Conservation (phyloP, 345 rosid species). For the Adansonia digitata region DNA sequence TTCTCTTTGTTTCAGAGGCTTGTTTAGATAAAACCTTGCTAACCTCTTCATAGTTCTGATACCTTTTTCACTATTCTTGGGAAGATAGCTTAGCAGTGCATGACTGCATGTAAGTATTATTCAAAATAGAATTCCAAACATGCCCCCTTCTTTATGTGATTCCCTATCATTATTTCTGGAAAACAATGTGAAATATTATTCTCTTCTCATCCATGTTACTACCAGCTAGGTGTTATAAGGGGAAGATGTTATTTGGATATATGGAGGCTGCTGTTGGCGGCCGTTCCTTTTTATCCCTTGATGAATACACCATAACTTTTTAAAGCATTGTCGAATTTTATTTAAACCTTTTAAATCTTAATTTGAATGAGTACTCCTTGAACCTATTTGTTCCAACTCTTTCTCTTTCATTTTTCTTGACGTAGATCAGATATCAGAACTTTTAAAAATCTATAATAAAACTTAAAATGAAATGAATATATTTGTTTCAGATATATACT, state of each 20-base stretch:
- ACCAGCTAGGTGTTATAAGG: conserved; percentile 23
- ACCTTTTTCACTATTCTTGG: conserved; percentile 20
- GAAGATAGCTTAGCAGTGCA: conserved; percentile 17
- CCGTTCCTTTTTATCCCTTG: not conserved
- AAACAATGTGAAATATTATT: conserved; percentile 36
- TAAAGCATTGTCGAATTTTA: not conserved
- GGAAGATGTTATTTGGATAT: conserved; percentile 32
- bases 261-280: not conserved
- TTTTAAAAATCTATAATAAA: too few relatives aligned
- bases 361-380: too few relatives aligned
- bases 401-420: too few relatives aligned
- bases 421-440: too few relatives aligned
- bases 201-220: conserved; percentile 23
- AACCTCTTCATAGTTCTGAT: conserved; percentile 3
- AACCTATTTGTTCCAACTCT: too few relatives aligned
- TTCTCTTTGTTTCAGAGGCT: not conserved
- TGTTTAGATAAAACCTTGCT: conserved; percentile 23
- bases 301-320: not conserved
- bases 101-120: conserved; percentile 6
- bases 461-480: too few relatives aligned
- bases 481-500: too few relatives aligned
- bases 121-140: conserved; percentile 17
- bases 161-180: conserved; percentile 46
- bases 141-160: conserved; percentile 36
- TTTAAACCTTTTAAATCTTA: not conserved